These are phyloP conservation scores for Candida tropicalis DNA, from an alignment of 1,139 yeast genomes.

Conservation along the genomic window DNA sequence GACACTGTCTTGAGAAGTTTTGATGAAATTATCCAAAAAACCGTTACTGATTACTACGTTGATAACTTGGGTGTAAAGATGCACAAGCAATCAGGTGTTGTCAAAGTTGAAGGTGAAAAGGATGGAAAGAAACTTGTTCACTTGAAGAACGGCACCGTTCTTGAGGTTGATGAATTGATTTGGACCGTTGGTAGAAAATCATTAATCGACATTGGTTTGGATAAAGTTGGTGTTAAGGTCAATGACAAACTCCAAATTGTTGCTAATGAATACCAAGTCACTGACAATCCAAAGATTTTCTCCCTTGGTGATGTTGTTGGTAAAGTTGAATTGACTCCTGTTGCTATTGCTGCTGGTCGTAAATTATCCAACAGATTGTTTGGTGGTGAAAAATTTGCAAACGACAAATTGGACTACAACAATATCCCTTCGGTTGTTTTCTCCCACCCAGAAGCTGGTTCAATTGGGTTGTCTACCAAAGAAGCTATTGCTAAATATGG, in stretches of 20 bases:
- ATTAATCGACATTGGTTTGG: constrained; percentile 71
- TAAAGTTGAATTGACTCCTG: constrained; percentile 92
- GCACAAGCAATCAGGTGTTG: constrained; percentile 65
- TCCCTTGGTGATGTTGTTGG: constrained; percentile 95
- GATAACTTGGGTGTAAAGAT: constrained; percentile 77
- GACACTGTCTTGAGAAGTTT: constrained; percentile 86
- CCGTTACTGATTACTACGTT: constrained; percentile 77
- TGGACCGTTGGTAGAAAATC: constrained; percentile 96
- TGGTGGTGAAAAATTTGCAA: constrained; percentile 70
- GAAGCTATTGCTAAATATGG: constrained; percentile 82
- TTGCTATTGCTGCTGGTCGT: constrained; percentile 98
- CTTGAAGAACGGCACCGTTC: constrained; percentile 52
- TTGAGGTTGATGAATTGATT: constrained; percentile 78
- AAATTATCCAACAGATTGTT: constrained; percentile 87
- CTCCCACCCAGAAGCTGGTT: constrained; percentile 97
- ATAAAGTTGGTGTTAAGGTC: constrained; percentile 68
- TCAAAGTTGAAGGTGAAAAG: constrained; percentile 58
- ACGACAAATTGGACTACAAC: constrained; percentile 75
- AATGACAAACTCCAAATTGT: constrained; percentile 61
- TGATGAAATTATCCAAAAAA: constrained; percentile 77
- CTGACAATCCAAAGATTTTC: constrained; percentile 69
- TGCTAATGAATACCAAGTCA: constrained; percentile 87
- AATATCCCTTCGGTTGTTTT: constrained; percentile 92
- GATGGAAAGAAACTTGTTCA: constrained; percentile 65
- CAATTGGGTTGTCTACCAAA: constrained; percentile 81